Evolutionary conservation across 2,329 filamentous ascomycete genomes (phyloP), one percentile per base, ranked within the genome.

Genomic region (Didymella pomorum): DNA sequence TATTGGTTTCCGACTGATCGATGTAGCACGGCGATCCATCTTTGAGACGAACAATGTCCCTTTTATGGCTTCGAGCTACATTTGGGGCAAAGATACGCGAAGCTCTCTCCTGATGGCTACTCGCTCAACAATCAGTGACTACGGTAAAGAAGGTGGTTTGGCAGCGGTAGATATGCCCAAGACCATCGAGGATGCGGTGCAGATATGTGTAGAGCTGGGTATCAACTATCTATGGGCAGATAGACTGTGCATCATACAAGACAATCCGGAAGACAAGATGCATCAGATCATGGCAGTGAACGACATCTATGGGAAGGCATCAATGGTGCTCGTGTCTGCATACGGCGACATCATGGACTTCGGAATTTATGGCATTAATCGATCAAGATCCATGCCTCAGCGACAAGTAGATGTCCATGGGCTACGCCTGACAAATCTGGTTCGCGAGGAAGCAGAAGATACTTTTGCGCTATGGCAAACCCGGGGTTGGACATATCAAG

Each of bases 11-110:
- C 28, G 28, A 12, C 3, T 29, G 6, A 29, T 29, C 12, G 28
- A 29, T 29, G 28, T 29, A 29, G 28, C 4, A 11, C 28, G 28
- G 12, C 10, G 28, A 10, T 12, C 28, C 2, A 12, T 29, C 28
- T 3, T 29, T 29, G 28, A 29, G 10, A 29, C 10, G 10, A 29
- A 10, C 12, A 11, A 12, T 10, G 28, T 29, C 11, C 9, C 28
- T 11, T 11, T 84, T 14, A 90, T 44, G n/a, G 45, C 45, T 16
- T 8, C 26, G 45, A 48, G 45, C 12, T 48, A 48, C 14, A 29
- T 48, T 2, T 48, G 29, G 45, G 29, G 29, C 11, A 37, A 33
- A 25, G 29, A 48, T 20, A 48, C 29, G 16, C 2, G 45, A n/a
- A 2, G 29, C 4, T 35, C 45, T 8, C 29, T 48, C 37, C 29